These are phyloP conservation scores for Eimeria necatrix DNA, from an alignment of 169 alveolate species.

Conservation along the genomic window DNA sequence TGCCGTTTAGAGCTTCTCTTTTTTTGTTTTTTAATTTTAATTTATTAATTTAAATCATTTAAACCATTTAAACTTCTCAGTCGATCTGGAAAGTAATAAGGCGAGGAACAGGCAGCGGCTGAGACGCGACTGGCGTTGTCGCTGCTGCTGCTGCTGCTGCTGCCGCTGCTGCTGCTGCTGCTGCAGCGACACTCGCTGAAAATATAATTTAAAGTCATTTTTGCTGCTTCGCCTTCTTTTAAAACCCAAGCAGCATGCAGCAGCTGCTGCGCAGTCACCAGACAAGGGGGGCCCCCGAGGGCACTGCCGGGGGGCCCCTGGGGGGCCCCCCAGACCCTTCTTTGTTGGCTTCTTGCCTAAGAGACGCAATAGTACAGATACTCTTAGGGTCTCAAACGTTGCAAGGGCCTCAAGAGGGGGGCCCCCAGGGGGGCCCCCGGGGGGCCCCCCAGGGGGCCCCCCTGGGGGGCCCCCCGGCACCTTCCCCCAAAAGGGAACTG, in stretches of 20 bases:
- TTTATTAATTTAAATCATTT: no score
- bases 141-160: not conserved
- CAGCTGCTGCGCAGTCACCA: not conserved
- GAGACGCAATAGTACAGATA: not conserved
- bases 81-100: no score
- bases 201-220: not conserved
- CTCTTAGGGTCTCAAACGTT: not conserved
- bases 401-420: not conserved
- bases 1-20: no score
- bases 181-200: not conserved
- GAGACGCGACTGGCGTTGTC: no score
- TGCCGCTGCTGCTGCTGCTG: not conserved
- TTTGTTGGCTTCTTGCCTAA: not conserved
- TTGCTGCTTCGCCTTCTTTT: not conserved
- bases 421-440: not conserved
- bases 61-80: no score
- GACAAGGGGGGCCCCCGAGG: not conserved
- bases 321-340: not conserved
- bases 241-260: not conserved
- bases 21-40: no score
- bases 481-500: no score
- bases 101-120: no score
- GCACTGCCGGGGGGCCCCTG: not conserved
- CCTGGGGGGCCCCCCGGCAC: no score
- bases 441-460: constrained; percentile 15